Evolutionary conservation across 208 protist genomes (phyloP), one percentile per base, ranked within the genome.

Genomic region (Leishmania turanica): DNA sequence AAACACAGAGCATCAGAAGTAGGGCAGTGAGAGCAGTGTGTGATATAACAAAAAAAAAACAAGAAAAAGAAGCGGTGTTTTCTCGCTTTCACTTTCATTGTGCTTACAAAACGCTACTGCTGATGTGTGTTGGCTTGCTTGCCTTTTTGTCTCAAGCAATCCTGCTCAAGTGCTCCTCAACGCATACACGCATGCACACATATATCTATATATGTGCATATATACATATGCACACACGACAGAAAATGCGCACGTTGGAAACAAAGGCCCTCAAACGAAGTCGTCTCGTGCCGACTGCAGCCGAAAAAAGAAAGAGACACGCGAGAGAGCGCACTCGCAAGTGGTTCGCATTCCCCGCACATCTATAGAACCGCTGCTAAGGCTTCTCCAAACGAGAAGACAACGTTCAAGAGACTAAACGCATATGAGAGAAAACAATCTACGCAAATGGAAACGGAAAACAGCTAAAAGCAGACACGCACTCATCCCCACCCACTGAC

Each of bases 41-140:
- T 83, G 31, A 37, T 53, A 72, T 68, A 45, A 84, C 0, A 86
- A 66, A 75, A 15, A 86, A 66, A 75, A 74, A 72, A 80, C 80
- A 74, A 58, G 72, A 53, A 74, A 70, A 76, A 53, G 34, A 69
- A 74, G 76, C 8, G 24, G 21, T 71, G 15, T 78, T n/a, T 42
- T 72, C 19, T 27, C 40, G 19, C 0, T 73, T 54, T 60, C 37
- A 11, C 37, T 40, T 13, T n/a, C 66, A 27, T 56, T 8, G 21
- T 66, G 53, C 47, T 15, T 69, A 17, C 45, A 73, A 73, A 51
- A 51, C 17, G 69, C 24, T 73, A 73, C 27, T 54, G 42, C 24
- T 53, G 13, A 73, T 51, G 45, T 73, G 37, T 31, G n/a, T 15
- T 9, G 40, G 37, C 24, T 47, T 71, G 37, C 40, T 71, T 71